Base-by-base conservation (phyloP, 768 basidiomycete species). In the Amanita phalloides region DNA sequence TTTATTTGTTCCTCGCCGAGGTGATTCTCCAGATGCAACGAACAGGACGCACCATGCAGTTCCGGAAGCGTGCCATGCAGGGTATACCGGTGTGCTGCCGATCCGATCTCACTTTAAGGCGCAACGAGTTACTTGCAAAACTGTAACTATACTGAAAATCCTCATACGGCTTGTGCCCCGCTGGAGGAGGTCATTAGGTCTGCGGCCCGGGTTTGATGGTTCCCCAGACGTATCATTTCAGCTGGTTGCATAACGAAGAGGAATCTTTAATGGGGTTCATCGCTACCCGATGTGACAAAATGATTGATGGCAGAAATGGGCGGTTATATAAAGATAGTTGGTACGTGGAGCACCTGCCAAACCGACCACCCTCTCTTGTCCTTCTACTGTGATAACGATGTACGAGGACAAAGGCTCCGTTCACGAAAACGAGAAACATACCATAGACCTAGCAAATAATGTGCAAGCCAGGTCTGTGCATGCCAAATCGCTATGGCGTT, bases 381-480 rank as follows among this genome's bases (percentile, higher is more conserved):
- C 10, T 36, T n/a, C 38, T 17, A 7, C 35, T n/a, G 23, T 13
- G 13, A 23, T 23, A 26, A 23, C 32, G 20, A 48, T 48, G 32
- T 48, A 44, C 51, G 43, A 37, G 13, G 51, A 52, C 25, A 61
- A 61, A 17, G 37, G 57, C 48, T 61, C 64, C 38, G 63, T 69
- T 54, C 63, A 65, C 44, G 56, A 61, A 52, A 53, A 51, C 46
- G 60, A 49, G 49, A 51, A 23, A 10, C 42, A 44, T 32, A 58
- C 53, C 30, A 38, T 64, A 14, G 67, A 69, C 54, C 57, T 73
- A 26, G 57, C 64, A 14, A 69, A 71, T 57, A 72, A 73, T 59
- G 63, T 68, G 5, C 71, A 73, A 61, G 71, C 73, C 32, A 68
- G 58, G 73, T 71, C 43, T 45, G 65, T 36, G 21, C 23, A 30